Percentiles rank a stretch among this genome's conserved stretches.
Evolutionary conservation across 106 monocot species (phyloP).

Genomic region (Iris macrosiphon): DNA sequence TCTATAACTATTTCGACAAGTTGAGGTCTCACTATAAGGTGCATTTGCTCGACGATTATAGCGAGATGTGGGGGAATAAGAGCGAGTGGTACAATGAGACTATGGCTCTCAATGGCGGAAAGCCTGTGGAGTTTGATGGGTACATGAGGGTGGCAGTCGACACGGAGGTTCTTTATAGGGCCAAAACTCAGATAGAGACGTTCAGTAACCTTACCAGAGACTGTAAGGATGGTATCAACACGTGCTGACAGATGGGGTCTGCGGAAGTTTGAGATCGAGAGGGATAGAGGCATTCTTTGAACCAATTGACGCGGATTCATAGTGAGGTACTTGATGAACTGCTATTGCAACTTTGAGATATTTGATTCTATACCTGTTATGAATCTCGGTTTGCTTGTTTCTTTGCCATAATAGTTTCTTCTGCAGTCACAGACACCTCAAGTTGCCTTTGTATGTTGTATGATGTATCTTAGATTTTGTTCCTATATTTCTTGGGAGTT

Average conservation of each 20-base stretch:
- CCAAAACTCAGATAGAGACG: conserved; percentile 81
- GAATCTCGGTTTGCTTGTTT: conserved; percentile 1
- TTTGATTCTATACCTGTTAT: conserved; percentile 1
- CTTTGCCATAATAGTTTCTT: conserved; percentile 6
- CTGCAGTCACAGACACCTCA: not conserved
- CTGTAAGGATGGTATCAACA: conserved; percentile 86
- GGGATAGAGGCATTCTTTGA: not conserved
- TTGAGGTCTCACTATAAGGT: conserved; percentile 67
- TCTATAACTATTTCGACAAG: conserved; percentile 68
- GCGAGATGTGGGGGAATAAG: conserved; percentile 76
- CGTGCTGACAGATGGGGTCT: conserved; percentile 23
- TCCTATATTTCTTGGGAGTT: not conserved
- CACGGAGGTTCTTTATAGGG: conserved; percentile 87
- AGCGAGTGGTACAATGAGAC: conserved; percentile 88
- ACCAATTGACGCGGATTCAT: not conserved
- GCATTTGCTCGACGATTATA: conserved; percentile 80
- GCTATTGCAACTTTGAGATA: not conserved
- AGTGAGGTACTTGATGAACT: not conserved
- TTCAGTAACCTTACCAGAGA: conserved; percentile 91
- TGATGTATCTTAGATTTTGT: conserved; percentile 2
- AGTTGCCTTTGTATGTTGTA: conserved; percentile 4
- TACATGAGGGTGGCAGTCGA: conserved; percentile 85
- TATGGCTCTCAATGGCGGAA: conserved; percentile 61
- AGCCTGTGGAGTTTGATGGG: conserved; percentile 82
- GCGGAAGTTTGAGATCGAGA: not conserved